phyloP scores from a whole-genome alignment of 257 asterid genomes.

The Nicotiana obtusifolia region DNA sequence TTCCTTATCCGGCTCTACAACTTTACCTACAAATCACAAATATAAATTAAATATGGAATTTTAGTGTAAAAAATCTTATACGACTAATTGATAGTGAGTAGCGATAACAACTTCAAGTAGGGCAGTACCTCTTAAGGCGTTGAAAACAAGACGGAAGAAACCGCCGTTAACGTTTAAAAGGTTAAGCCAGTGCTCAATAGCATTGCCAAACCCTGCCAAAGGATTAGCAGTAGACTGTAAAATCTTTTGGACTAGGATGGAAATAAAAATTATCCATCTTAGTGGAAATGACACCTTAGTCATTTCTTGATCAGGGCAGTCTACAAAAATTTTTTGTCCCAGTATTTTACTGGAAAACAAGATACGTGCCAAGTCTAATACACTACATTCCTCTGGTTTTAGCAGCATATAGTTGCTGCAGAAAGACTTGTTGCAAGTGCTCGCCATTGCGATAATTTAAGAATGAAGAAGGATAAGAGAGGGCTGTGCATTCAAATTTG shows the following conservation, averaged over 20 bases:
- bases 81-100: not conserved
- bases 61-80: too few species aligned
- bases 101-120: not conserved
- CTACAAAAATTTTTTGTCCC: slow-evolving; percentile 8
- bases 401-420: slow-evolving; percentile 4
- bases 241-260: slow-evolving; percentile 10
- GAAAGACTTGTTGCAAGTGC: not conserved
- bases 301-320: not conserved
- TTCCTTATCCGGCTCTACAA: slow-evolving; percentile 25
- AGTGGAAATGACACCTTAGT: slow-evolving; percentile 9
- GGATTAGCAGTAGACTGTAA: slow-evolving; percentile 23
- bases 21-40: slow-evolving; percentile 30
- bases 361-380: not conserved
- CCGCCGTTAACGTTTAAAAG: slow-evolving; percentile 36
- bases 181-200: slow-evolving; percentile 57
- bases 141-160: not conserved
- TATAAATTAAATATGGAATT: not conserved
- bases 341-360: slow-evolving; percentile 3
- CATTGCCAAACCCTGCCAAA: slow-evolving; percentile 35
- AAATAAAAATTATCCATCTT: slow-evolving; percentile 14
- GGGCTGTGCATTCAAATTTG: not conserved
- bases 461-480: not conserved
- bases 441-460: not conserved
- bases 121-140: not conserved
- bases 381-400: slow-evolving; percentile 6